A percentile compares a stretch with the other conserved stretches of the same genome.
These are phyloP conservation scores for Aspergillus hancockii DNA, from an alignment of 495 filamentous ascomycete species.

Conservation along the genomic window DNA sequence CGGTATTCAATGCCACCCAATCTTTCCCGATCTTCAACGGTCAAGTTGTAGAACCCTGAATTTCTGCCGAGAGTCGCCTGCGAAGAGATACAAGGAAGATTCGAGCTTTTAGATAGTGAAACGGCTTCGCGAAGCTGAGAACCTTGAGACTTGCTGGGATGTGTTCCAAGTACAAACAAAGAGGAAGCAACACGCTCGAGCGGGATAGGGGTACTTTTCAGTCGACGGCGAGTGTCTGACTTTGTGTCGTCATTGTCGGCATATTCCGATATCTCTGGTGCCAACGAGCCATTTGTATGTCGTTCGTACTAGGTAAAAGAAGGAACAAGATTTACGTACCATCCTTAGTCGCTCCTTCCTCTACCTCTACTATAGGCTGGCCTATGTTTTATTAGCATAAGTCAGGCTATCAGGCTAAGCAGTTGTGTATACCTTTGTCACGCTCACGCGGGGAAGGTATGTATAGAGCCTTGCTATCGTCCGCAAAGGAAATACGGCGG, in stretches of 20 bases:
- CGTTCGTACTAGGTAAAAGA: background rate
- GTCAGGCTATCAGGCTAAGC: background rate
- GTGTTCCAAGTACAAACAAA: constrained; percentile 10
- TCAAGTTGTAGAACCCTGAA: constrained; percentile 71
- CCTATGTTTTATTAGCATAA: constrained; percentile 17
- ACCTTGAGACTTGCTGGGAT: constrained; percentile 7
- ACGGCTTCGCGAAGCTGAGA: constrained; percentile 14
- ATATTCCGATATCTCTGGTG: constrained; percentile 2
- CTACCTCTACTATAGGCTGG: constrained; percentile 20
- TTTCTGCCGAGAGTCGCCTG: constrained; percentile 72
- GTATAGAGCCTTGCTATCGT: constrained; percentile 31
- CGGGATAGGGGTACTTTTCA: constrained; percentile 5
- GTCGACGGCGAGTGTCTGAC: constrained; percentile 7
- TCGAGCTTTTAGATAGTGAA: constrained; percentile 20
- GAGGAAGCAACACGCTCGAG: constrained; percentile 17
- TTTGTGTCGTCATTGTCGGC: constrained; percentile 8
- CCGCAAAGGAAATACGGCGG: constrained; percentile 18
- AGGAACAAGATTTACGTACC: constrained; percentile 12
- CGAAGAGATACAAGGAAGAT: constrained; percentile 29
- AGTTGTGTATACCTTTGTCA: constrained; percentile 30
- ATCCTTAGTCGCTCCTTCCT: constrained; percentile 16
- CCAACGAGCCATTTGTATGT: background rate
- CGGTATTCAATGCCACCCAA: constrained; percentile 67
- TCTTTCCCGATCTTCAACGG: constrained; percentile 58
- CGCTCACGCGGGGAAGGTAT: constrained; percentile 36